phyloP scores from a whole-genome alignment of 2,329 filamentous ascomycete species.

The Coniochaeta prunicola region DNA sequence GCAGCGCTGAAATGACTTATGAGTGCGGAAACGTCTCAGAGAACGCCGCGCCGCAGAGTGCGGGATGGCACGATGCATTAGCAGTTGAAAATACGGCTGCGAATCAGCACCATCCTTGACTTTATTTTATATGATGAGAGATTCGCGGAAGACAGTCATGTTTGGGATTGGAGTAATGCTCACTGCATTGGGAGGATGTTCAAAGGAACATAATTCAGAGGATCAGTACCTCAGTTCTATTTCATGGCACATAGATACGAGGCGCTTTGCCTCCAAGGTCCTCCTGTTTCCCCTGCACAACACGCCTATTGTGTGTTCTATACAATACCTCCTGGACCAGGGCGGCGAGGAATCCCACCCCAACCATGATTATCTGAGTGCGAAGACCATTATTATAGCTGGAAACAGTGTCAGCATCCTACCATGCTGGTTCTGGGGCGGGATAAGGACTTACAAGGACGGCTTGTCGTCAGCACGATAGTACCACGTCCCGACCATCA shows the following conservation, averaged over 20 bases:
- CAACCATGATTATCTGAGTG: conserved; percentile 37
- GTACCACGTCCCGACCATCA: conserved; percentile 45
- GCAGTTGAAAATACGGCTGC: neutral
- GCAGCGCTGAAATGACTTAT: too few relatives aligned
- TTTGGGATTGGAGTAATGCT: neutral
- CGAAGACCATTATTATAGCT: conserved; percentile 35
- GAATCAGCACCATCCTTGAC: too few relatives aligned
- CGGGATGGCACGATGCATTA: neutral
- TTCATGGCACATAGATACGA: neutral
- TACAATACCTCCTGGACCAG: conserved; percentile 32
- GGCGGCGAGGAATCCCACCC: conserved; percentile 30
- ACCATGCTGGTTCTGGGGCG: too few relatives aligned
- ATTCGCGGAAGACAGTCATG: too few relatives aligned
- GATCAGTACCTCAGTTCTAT: neutral
- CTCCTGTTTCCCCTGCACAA: neutral
- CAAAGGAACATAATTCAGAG: neutral
- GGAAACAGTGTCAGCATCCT: neutral
- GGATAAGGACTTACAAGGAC: neutral
- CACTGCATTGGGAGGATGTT: neutral
- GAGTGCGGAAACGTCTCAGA: neutral
- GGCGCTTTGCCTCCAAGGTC: neutral
- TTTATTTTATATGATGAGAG: too few relatives aligned
- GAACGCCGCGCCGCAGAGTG: neutral
- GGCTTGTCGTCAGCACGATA: conserved; percentile 34
- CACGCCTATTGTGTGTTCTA: conserved; percentile 22